Evolutionary conservation across 805 yeast genomes (phyloP).

Genomic region (Kuraishia ogatae): DNA sequence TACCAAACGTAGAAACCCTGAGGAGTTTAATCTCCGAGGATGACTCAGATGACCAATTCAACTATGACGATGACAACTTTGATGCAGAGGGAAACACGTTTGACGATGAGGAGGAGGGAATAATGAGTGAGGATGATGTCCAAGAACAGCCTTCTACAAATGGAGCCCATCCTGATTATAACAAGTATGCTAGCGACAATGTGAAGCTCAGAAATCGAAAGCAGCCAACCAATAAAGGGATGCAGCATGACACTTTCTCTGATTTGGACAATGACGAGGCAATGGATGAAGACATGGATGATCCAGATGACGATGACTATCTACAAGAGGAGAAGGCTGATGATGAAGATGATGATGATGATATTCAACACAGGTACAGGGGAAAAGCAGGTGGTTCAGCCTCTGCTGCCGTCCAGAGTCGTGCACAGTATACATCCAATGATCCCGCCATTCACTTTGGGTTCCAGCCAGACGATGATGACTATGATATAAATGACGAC

Average conservation of each 20-base stretch:
- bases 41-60: neutral
- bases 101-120: conserved; percentile 9
- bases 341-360: conserved; percentile 4
- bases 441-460: conserved; percentile 4
- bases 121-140: neutral
- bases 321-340: conserved; percentile 17
- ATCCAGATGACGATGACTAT: conserved; percentile 17
- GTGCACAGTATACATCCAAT: neutral
- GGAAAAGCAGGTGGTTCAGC: neutral
- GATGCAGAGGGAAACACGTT: conserved; percentile 12
- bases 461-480: conserved; percentile 3
- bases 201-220: no score
- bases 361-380: neutral
- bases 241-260: conserved; percentile 13
- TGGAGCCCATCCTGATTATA: neutral
- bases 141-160: neutral
- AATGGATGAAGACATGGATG: conserved; percentile 12
- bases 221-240: no score
- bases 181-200: conserved; percentile 7
- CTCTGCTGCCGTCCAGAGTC: neutral
- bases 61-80: neutral
- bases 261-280: conserved; percentile 13
- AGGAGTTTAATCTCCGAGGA: conserved; percentile 12
- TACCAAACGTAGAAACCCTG: conserved; percentile 8
- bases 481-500: conserved; percentile 7